Conservation (phyloP, 1,284 basidiomycete species). For the Anthracocystis walkeri region DNA sequence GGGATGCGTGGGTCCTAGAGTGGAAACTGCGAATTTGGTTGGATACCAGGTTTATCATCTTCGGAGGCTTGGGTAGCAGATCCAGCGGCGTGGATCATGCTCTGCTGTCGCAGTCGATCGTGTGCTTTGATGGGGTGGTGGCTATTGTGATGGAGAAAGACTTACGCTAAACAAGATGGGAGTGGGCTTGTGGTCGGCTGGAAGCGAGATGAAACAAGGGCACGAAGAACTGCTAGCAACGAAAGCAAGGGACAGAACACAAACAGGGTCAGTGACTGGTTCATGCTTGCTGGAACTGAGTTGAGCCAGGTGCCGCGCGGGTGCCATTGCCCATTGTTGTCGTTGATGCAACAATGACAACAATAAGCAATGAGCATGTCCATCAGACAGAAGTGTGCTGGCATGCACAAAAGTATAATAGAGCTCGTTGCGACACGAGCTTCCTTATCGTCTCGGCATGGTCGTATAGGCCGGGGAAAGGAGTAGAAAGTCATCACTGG, state of each 20-base stretch:
- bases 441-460: constrained; percentile 70
- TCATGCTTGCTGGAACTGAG: neutral
- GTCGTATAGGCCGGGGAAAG: constrained; percentile 70
- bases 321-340: neutral
- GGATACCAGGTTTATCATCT: constrained; percentile 70
- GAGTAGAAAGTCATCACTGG: constrained; percentile 61
- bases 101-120: neutral
- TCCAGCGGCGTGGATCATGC: neutral
- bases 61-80: constrained; percentile 43
- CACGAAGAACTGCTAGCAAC: constrained; percentile 15
- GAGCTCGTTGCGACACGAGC: constrained; percentile 65
- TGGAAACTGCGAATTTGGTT: constrained; percentile 71
- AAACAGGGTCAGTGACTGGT: constrained; percentile 13
- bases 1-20: constrained; percentile 68
- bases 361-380: constrained; percentile 22
- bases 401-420: constrained; percentile 66
- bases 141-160: constrained; percentile 1
- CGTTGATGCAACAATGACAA: constrained; percentile 5
- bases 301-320: constrained; percentile 4
- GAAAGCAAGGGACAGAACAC: neutral
- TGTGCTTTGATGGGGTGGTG: neutral
- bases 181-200: constrained; percentile 3
- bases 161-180: constrained; percentile 30
- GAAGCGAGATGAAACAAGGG: constrained; percentile 4
- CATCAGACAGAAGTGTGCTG: constrained; percentile 68